phyloP scores from a whole-genome alignment of 441 rosid species.

The Bruguiera hainesii region DNA sequence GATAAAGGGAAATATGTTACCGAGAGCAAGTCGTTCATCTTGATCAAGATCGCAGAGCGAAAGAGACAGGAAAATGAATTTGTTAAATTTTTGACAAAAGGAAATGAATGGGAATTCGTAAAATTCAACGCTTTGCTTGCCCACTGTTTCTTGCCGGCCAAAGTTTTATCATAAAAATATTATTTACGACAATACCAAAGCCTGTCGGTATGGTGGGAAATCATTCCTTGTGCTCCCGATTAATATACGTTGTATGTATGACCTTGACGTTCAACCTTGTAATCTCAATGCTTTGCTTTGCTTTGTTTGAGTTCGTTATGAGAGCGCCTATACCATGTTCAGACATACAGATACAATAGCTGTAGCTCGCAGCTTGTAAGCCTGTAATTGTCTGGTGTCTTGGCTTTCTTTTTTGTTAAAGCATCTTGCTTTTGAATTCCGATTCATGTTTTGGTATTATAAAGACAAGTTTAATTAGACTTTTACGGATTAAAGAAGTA shows the following conservation, averaged over 20 bases:
- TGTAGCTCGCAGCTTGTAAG: no score
- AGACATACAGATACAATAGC: not conserved
- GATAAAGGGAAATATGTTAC: slow-evolving; percentile 19
- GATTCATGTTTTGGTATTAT: no score
- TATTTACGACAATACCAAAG: not conserved
- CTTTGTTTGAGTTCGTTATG: not conserved
- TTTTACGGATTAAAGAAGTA: no score
- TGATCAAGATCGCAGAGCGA: slow-evolving; percentile 16
- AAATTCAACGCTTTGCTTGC: no score
- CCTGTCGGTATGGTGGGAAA: not conserved
- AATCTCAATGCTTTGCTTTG: not conserved
- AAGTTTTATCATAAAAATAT: not conserved
- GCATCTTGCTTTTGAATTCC: no score
- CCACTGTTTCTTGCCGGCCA: not conserved
- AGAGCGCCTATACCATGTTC: not conserved
- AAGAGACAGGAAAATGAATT: not conserved
- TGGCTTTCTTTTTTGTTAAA: no score
- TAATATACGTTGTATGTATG: no score
- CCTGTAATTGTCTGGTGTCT: no score
- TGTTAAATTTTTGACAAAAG: no score
- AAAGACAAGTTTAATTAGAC: no score
- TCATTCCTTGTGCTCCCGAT: not conserved
- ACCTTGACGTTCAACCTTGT: no score
- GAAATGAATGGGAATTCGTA: no score
- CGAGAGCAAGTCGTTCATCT: slow-evolving; percentile 53